Percentiles rank a stretch among this genome's conserved stretches.
Conservation (phyloP, 148 eudicot species). For the Vaccinium darrowii region DNA sequence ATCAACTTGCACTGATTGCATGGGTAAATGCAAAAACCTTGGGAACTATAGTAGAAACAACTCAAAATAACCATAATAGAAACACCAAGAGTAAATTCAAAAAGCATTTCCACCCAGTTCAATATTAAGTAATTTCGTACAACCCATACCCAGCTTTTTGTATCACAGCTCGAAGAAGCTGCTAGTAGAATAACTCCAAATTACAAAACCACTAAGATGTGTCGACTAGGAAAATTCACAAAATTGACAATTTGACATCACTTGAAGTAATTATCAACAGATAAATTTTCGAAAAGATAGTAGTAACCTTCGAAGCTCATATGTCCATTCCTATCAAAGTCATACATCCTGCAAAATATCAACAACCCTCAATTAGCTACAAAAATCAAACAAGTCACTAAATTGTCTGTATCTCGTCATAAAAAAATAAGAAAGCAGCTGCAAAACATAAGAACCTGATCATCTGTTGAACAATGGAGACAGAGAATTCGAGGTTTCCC, state of each 20-base stretch:
- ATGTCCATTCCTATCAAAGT: constrained; percentile 79
- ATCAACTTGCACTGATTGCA: background rate
- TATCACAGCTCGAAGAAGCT: background rate
- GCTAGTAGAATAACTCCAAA: background rate
- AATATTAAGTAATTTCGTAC: background rate
- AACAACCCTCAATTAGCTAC: background rate
- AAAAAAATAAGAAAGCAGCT: background rate
- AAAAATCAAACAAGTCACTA: background rate
- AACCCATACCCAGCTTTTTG: background rate
- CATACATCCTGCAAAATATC: constrained; percentile 68
- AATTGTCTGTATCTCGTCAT: background rate
- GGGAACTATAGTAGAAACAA: background rate
- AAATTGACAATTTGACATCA: background rate
- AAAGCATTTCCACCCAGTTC: background rate
- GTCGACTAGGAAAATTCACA: background rate
- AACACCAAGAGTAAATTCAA: background rate
- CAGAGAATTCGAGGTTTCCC: constrained; percentile 75
- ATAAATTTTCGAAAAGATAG: background rate
- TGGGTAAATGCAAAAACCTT: background rate
- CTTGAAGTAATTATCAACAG: background rate
- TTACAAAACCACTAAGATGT: background rate
- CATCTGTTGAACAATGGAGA: constrained; percentile 90
- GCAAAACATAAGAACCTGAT: constrained; percentile 50
- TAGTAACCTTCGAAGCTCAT: constrained; percentile 82
- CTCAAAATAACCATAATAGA: background rate